phyloP scores from a whole-genome alignment of 2,329 filamentous ascomycete genomes.

The Colletotrichum scovillei region DNA sequence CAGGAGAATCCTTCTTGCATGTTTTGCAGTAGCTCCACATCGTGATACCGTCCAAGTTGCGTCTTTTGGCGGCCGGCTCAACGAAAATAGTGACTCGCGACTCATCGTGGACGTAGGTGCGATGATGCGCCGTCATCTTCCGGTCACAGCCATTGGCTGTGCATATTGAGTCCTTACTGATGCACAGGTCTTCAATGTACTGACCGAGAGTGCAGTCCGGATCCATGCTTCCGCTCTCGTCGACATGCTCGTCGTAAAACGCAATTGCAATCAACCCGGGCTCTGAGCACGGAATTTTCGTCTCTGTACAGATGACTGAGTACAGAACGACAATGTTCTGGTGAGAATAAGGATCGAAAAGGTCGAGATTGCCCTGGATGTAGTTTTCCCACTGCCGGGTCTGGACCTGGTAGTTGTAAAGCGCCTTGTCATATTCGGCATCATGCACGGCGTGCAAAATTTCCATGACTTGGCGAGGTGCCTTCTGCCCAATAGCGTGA shows the following conservation, averaged over 20 bases:
- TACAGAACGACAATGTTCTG: constrained; percentile 96
- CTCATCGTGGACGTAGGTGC: constrained; percentile 96
- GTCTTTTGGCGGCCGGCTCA: constrained; percentile 65
- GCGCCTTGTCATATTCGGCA: constrained; percentile 94
- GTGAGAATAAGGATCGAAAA: constrained; percentile 95
- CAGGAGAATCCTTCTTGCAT: constrained; percentile 89
- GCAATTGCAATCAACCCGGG: constrained; percentile 90
- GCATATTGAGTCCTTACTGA: constrained; percentile 81
- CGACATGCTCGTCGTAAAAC: constrained; percentile 92
- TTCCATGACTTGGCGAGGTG: constrained; percentile 89
- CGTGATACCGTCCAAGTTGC: constrained; percentile 74
- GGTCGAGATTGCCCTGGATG: constrained; percentile 84
- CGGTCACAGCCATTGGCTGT: constrained; percentile 87
- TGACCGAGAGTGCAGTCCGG: constrained; percentile 94
- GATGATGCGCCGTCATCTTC: constrained; percentile 91
- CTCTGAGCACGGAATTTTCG: constrained; percentile 91
- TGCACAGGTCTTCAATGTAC: constrained; percentile 91
- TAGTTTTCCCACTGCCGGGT: constrained; percentile 97
- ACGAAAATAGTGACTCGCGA: constrained; percentile 93
- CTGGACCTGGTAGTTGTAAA: constrained; percentile 94
- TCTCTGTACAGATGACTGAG: constrained; percentile 92
- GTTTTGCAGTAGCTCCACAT: constrained; percentile 99
- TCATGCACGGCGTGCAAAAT: constrained; percentile 95
- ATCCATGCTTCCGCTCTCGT: constrained; percentile 71
- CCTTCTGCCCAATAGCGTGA: constrained; percentile 81